Base-by-base conservation (phyloP, 2,329 filamentous ascomycete species). In the Torrubiellomyces zombiae region DNA sequence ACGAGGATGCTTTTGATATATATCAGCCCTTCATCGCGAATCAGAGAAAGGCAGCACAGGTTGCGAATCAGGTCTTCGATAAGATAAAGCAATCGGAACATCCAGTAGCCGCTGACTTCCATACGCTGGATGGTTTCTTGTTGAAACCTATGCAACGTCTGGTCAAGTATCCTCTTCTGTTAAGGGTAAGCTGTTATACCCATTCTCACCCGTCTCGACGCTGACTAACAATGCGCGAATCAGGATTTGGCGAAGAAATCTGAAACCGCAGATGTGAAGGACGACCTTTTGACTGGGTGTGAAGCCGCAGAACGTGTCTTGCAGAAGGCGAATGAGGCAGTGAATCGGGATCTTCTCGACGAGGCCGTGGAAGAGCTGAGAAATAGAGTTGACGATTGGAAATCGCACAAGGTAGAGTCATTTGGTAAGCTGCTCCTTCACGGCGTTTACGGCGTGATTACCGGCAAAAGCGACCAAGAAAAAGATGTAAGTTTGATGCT, bases 11-110 rank as follows among this genome's bases (percentile, higher is more conserved):
- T 0, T 94, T 98, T 49, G 72, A 76, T 33, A 85, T 93, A 31
- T 98, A 98, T 47, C 81, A 93, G 42, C 85, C 85, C 2, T 98
- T 95, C 42, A 95, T 95, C 38, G 82, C 89, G 17, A 98, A 98
- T 44, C 86, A 94, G 54, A 74, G 81, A 37, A 85, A 82, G 45
- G 91, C 86, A 30, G 83, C 86, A 26, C 68, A 76, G 37, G 68
- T 80, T n/a, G 85, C 83, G 9, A 73, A 79, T 38, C 67, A 75
- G 31, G 75, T 86, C 31, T 94, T 91, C 48, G 78, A 89, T 40
- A 91, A 89, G 48, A 81, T 95, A 26, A 67, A 69, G 36, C 55
- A 67, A 16, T 80, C 80, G 21, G 76, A 67, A 25, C 82, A 72
- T 26, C 71, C 64, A 37, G 89, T 94, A 43, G 81, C 89, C 5